Conservation (phyloP, 1,284 basidiomycete species). For the Ustilago shanxiensis region DNA sequence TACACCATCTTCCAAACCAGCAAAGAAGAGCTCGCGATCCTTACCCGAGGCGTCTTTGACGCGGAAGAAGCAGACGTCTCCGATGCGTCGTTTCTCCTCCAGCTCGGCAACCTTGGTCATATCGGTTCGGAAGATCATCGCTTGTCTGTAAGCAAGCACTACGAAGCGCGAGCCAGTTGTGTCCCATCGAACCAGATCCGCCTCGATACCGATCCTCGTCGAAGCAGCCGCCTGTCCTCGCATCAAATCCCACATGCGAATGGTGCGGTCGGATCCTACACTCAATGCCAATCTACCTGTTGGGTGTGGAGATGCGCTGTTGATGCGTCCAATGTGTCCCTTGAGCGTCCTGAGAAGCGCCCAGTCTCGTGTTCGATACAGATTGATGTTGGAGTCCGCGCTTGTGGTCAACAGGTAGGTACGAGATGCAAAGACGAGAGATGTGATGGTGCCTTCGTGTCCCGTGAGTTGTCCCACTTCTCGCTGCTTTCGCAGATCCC, state of each 20-base stretch:
- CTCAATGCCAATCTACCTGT: slow-evolving; percentile 89
- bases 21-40: slow-evolving; percentile 60
- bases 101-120: slow-evolving; percentile 64
- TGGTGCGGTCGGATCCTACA: slow-evolving; percentile 87
- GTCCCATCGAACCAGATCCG: slow-evolving; percentile 60
- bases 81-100: slow-evolving; percentile 53
- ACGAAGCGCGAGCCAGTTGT: slow-evolving; percentile 57
- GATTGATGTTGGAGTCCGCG: slow-evolving; percentile 81
- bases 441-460: slow-evolving; percentile 93
- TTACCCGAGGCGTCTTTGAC: slow-evolving; percentile 27
- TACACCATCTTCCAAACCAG: slow-evolving; percentile 49
- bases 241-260: slow-evolving; percentile 99
- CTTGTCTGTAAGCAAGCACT: slow-evolving; percentile 56
- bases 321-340: slow-evolving; percentile 92
- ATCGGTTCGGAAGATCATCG: slow-evolving; percentile 60
- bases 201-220: slow-evolving; percentile 75
- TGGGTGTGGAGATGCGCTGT: slow-evolving; percentile 89
- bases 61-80: slow-evolving; percentile 57
- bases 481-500: slow-evolving; percentile 89
- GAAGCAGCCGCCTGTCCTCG: slow-evolving; percentile 89
- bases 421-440: slow-evolving; percentile 85
- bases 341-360: slow-evolving; percentile 85
- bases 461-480: slow-evolving; percentile 94
- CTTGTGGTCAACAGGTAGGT: slow-evolving; percentile 90
- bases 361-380: slow-evolving; percentile 95